Conservation (phyloP, 257 asterid species). For the Salvia splendens region DNA sequence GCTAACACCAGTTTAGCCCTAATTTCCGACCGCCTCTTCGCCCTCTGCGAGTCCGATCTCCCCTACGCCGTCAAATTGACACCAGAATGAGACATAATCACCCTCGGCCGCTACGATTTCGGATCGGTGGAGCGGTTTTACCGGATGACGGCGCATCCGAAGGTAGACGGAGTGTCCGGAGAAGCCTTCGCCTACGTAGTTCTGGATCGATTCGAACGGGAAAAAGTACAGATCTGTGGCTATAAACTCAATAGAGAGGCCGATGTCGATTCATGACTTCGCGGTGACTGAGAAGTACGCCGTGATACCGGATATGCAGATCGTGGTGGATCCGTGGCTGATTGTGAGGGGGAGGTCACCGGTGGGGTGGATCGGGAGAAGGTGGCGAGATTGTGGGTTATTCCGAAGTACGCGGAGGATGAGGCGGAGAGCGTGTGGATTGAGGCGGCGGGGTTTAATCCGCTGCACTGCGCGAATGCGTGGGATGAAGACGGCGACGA, state of each 20-base stretch:
- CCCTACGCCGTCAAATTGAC: conserved; percentile 47
- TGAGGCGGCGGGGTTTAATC: too few species aligned
- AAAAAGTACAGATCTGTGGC: conserved; percentile 38
- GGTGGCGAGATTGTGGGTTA: too few species aligned
- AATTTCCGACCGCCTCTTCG: conserved; percentile 44
- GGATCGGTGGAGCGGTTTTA: conserved; percentile 2
- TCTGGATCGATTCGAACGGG: conserved; percentile 42
- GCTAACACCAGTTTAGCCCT: conserved; percentile 59
- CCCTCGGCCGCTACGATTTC: conserved; percentile 48
- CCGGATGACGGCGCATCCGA: conserved; percentile 69
- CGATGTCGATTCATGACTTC: too few species aligned
- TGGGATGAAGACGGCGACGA: conserved; percentile 62
- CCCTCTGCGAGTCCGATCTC: conserved; percentile 55
- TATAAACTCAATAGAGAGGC: too few species aligned
- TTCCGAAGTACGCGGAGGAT: too few species aligned
- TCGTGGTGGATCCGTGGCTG: too few species aligned
- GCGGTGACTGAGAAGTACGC: too few species aligned
- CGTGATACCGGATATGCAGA: too few species aligned
- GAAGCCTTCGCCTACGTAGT: conserved; percentile 52
- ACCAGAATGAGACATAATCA: conserved; percentile 44
- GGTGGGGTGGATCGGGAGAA: too few species aligned
- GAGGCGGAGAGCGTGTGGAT: too few species aligned
- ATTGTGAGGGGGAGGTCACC: too few species aligned
- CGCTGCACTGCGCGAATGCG: conserved; percentile 44
- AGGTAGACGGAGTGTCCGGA: conserved; percentile 39